phyloP scores from a whole-genome alignment of 352 stramenopile species.

The Pythium scleroteichum region DNA sequence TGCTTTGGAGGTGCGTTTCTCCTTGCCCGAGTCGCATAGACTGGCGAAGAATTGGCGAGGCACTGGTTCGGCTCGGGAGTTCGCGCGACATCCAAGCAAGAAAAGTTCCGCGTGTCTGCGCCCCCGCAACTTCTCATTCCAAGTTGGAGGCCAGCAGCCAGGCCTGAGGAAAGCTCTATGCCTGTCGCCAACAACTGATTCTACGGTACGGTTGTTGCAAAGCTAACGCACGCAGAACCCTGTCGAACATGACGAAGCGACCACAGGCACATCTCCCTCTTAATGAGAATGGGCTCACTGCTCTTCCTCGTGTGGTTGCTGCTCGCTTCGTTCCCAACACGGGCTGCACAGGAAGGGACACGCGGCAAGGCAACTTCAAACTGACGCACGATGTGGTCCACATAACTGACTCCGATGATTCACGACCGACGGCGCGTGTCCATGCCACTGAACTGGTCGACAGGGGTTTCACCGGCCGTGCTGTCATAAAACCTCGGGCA shows the following conservation, averaged over 20 bases:
- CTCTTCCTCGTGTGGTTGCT: no score
- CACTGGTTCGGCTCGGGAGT: no score
- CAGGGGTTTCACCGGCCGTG: neutral
- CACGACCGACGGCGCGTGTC: conserved; percentile 11
- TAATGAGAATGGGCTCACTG: no score
- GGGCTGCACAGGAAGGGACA: conserved; percentile 15
- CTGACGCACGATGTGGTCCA: conserved; percentile 13
- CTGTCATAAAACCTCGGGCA: conserved; percentile 2
- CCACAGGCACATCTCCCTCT: no score
- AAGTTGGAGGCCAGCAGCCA: no score
- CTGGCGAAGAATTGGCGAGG: no score
- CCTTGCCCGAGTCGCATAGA: neutral
- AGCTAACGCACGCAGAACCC: no score
- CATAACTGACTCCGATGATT: conserved; percentile 19
- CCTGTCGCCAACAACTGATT: no score
- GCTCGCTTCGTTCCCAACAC: no score
- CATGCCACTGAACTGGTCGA: neutral
- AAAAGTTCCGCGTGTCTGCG: conserved; percentile 16
- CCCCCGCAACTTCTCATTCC: conserved; percentile 3
- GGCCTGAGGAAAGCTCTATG: no score
- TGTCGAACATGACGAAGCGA: no score
- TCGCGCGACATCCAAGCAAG: conserved; percentile 1
- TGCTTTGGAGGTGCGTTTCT: conserved; percentile 1
- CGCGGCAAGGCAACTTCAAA: conserved; percentile 18
- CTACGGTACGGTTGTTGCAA: no score